Base-by-base conservation (phyloP, 129 eudicot genomes). In the Silybum marianum region DNA sequence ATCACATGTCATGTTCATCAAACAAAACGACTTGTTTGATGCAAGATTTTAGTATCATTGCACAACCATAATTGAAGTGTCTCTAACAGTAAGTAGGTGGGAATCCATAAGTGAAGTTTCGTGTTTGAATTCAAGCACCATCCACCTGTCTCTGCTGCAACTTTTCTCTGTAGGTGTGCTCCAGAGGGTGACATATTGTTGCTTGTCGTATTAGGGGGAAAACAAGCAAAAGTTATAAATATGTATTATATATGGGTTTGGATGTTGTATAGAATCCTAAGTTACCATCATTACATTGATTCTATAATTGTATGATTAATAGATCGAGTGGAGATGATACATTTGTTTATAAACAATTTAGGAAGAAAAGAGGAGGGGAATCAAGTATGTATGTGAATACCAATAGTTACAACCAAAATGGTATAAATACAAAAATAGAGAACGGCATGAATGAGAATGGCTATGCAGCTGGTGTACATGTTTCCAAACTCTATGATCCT, bases 381-480 rank as follows among this genome's bases (percentile, higher is more conserved):
- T 51, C 44, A 77, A 84, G 97, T 44, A 74, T 80, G 96, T 77
- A 94, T 90, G 81, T 95, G 97, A 80, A 95, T 74, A 60, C 98
- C 98, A 65, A 95, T 84, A 44, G 97, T 97, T 71, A 95, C 89
- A 81, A 91, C 83, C 89, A 95, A 82, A 39, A 95, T 87, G 78
- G 97, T 92, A 77, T 87, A 89, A 58, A 95, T 88, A 86, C 97
- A 89, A 74, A 92, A 85, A 77, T 80, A 95, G n/a, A 92, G 51
- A 67, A 95, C 25, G 14, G 98, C 93, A 81, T 92, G 98, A 78
- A 95, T 83, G 34, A 95, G 83, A 75, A 95, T 85, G 25, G 98
- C 79, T 73, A 95, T 90, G 76, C 96, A 97, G 60, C 98, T 95
- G 0, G 98, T 95, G 85, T 87, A 87, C 98, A 95, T 90, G 91